Base-by-base conservation (phyloP, 805 yeast genomes). In the Jamesozyma rosinii region DNA sequence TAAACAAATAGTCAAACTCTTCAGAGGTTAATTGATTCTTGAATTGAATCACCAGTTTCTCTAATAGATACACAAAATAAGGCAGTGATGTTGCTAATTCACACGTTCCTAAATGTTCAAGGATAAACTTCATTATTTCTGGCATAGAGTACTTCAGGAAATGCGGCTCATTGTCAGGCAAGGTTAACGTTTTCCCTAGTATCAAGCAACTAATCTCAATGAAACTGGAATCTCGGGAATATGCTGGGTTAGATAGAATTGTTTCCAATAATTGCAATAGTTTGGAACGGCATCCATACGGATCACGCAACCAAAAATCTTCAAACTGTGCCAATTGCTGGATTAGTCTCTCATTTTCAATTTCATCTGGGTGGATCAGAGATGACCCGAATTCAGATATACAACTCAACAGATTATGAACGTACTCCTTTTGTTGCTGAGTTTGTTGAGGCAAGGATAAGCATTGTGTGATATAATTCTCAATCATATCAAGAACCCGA, bases 361-460 rank as follows among this genome's bases (percentile, higher is more conserved):
- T 49, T 2, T 67, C 64, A 20, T 79, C 77, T 0, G 85, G 80
- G 2, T 74, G 60, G 40, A 76, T 75, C 54, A 82, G 60, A 0
- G 88, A 86, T 44, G 79, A 81, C 0, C 87, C 92, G 3, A 86
- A 65, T 42, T 81, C 84, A n/a, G 71, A 70, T 0, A 87, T 59
- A 54, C 87, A 83, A 13, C 74, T 64, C 21, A 85, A 59, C 37
- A 84, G 61, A 20, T 88, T 79, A 2, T 70, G 55, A 1, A 74
- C 53, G 48, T 79, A 80, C 2, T 74, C 77, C 2, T 62, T 49
- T 27, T 67, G 66, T 26, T 57, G 46, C 10, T 54, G 42, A 5
- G 35, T 26, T 17, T 21, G 31, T 10, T 35, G 13, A 3, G 53
- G 26, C 19, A 35, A 30, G 19, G 34, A 38, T 27, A 46, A 31